Evolutionary conservation across 768 basidiomycete genomes (phyloP).

Genomic region (Termitomyces sp.): DNA sequence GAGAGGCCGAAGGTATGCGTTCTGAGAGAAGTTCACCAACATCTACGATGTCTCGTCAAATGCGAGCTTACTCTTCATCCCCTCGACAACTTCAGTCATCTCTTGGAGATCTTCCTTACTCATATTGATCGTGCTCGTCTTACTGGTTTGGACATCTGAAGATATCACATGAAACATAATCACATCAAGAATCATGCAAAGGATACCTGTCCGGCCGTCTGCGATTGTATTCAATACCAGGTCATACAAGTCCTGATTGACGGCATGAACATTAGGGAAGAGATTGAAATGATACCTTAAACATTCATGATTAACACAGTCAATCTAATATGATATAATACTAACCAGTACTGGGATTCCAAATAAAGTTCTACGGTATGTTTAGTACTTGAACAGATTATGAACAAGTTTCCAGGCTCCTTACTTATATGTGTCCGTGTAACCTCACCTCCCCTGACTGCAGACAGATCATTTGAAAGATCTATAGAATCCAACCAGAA

Average conservation of each 20-base stretch:
- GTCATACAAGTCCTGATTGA: neutral
- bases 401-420: neutral
- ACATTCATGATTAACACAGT: neutral
- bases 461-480: neutral
- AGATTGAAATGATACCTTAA: constrained; percentile 2
- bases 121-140: constrained; percentile 1
- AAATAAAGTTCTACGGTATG: neutral
- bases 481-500: constrained; percentile 9
- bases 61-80: neutral
- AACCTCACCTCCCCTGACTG: neutral
- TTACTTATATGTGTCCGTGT: constrained; percentile 6
- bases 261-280: constrained; percentile 1
- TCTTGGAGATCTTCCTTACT: constrained; percentile 3
- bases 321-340: no score
- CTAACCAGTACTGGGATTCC: constrained; percentile 4
- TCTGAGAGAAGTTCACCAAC: neutral
- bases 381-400: neutral
- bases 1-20: neutral
- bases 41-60: neutral
- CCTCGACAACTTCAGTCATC: constrained; percentile 7
- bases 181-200: neutral
- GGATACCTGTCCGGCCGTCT: constrained; percentile 6
- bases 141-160: neutral
- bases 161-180: neutral
- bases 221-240: constrained; percentile 3